Conservation (phyloP, 1,139 yeast genomes). For the Nadsonia commutata region DNA sequence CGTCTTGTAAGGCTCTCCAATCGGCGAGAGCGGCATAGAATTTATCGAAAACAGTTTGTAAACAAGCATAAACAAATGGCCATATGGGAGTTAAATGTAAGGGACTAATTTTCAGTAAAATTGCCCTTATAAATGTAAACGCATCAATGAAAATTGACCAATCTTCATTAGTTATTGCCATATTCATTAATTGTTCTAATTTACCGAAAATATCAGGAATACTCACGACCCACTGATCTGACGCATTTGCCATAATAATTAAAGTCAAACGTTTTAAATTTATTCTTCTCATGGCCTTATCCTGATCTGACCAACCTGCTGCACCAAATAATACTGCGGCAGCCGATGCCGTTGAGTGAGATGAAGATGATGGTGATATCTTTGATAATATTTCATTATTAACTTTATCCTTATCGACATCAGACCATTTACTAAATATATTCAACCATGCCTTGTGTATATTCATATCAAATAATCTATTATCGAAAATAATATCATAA, state of each 20-base stretch:
- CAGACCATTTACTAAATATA: conserved; percentile 42
- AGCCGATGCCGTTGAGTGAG: conserved; percentile 36
- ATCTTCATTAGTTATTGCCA: conserved; percentile 13
- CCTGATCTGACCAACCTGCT: conserved; percentile 60
- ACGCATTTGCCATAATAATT: conserved; percentile 25
- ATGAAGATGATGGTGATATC: conserved; percentile 18
- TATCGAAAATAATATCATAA: conserved; percentile 26
- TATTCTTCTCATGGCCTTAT: conserved; percentile 33
- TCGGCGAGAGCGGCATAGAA: conserved; percentile 17
- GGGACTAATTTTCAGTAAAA: conserved; percentile 46
- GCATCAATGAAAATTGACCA: conserved; percentile 31
- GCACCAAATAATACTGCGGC: conserved; percentile 36
- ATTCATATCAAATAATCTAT: conserved; percentile 28
- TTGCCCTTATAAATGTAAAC: conserved; percentile 44
- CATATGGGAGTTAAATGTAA: conserved; percentile 56
- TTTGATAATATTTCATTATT: conserved; percentile 28
- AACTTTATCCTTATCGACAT: conserved; percentile 43
- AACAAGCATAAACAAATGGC: conserved; percentile 50
- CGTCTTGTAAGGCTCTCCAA: not conserved
- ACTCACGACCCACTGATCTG: conserved; percentile 36
- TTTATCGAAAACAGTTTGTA: conserved; percentile 38
- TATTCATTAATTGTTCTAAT: conserved; percentile 21
- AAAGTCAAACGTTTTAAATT: conserved; percentile 41
- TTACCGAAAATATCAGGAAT: conserved; percentile 38
- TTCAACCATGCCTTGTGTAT: conserved; percentile 31